These are phyloP conservation scores for Aquilaria sinensis DNA, from an alignment of 345 rosid genomes.

Conservation along the genomic window DNA sequence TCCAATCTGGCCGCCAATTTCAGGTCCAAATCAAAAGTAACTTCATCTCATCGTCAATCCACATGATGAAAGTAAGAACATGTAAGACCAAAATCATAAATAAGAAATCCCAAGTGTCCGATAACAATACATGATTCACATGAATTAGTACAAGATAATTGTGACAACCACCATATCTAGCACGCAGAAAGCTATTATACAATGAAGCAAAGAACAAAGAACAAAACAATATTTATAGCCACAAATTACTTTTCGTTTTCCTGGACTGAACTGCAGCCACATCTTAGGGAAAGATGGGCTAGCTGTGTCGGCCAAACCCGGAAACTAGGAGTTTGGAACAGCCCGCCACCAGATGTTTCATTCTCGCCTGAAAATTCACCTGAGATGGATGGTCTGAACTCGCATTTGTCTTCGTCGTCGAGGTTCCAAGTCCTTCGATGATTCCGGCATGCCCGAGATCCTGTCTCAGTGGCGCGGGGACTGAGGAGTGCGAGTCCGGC, in stretches of 20 bases:
- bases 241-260: slow-evolving; percentile 66
- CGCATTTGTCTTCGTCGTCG: slow-evolving; percentile 49
- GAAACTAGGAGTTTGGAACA: slow-evolving; percentile 15
- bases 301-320: slow-evolving; percentile 23
- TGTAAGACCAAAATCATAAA: too few species aligned
- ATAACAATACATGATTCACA: slow-evolving; percentile 27
- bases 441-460: slow-evolving; percentile 25
- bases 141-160: slow-evolving; percentile 42
- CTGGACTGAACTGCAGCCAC: slow-evolving; percentile 74
- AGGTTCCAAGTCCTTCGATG: slow-evolving; percentile 21
- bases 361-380: slow-evolving; percentile 45
- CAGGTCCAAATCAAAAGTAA: slow-evolving; percentile 58
- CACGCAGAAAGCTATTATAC: slow-evolving; percentile 40
- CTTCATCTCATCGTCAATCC: slow-evolving; percentile 23
- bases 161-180: slow-evolving; percentile 39
- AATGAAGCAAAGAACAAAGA: too few species aligned
- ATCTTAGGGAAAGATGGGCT: slow-evolving; percentile 41
- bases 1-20: slow-evolving; percentile 57
- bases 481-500: too few species aligned
- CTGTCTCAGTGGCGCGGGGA: too few species aligned
- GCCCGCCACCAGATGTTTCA: slow-evolving; percentile 42
- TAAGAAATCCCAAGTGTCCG: too few species aligned
- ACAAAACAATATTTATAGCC: too few species aligned
- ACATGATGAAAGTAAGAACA: too few species aligned
- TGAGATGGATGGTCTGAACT: slow-evolving; percentile 19